Evolutionary conservation across 164 flowering plant species (phyloP), one percentile per base, ranked within the genome.

Genomic region (Vitis rotundifolia): DNA sequence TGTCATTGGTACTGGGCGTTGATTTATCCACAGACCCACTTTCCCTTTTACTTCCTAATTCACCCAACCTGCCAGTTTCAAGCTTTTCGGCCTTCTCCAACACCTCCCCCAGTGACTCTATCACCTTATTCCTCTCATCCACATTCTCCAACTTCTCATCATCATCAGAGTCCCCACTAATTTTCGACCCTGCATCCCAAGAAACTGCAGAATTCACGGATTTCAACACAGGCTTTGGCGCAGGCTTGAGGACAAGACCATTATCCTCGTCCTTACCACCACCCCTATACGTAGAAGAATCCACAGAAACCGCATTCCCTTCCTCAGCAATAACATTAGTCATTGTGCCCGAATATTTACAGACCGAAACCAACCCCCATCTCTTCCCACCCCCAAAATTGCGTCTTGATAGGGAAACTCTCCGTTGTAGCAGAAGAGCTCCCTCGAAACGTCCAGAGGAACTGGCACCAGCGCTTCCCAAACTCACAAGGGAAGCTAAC

Each of bases 21-120:
- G 78, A 66, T 77, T 66, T 85, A 73, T 71, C 74, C 62, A 70
- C 80, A 22, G 59, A 58, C 3, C 60, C 75, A 65, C 61, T 73
- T 68, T 64, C 73, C 50, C 72, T 75, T 52, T 69, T 83, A 58
- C 63, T 59, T 61, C 68, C 66, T 13, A 37, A 59, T 63, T 51
- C 26, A n/a, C 49, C 59, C 2, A 71, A 53, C 11, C 59, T 75
- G 0, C 73, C 66, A 37, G 73, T 85, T 71, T 91, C 98, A 28
- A 92, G 69, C 59, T 87, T 88, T 79, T 94, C 95, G 11, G 88
- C 97, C 85, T 87, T 92, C 85, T 92, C 94, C 73, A 94, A 83
- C 1, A 91, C 97, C 79, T 94, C 97, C 11, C 89, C 97, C 37
- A 91, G 83, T 1, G 98, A 89, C 72, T 88, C 94, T 66, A 87